Evolutionary conservation across 202 grass and related monocot genomes (phyloP), one percentile per base, ranked within the genome.

Genomic region (Hordeum pubiflorum): DNA sequence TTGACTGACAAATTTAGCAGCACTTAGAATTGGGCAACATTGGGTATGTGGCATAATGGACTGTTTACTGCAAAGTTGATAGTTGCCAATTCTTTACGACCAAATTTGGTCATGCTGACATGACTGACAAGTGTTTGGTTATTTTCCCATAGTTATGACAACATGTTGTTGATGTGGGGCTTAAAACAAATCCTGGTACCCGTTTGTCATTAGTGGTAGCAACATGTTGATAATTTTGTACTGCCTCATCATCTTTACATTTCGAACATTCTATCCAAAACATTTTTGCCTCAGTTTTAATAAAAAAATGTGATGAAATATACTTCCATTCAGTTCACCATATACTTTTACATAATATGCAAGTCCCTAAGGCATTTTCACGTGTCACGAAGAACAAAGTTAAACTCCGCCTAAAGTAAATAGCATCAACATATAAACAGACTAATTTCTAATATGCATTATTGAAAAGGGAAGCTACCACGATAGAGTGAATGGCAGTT

Each of bases 401-500:
- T 9, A 58, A 78, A 20, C 7, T 83, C 44, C 34, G 27, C 65
- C 36, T 46, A 78, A 54, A 73, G 23, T 46, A 58, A 24, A 78
- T 41, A 78, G 56, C 8, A 20, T 74, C 7, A 23, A 34, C 66
- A 43, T 73, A 67, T 18, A 39, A 12, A 73, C 1, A 33, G 29
- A 82, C 46, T 29, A 85, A 83, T 11, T 73, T 73, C 9, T 68
- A 24, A 22, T 69, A 11, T 85, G 74, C 39, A 72, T 46, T 74
- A 67, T 73, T 23, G 10, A 2, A 33, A 74, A 82, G 40, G 31
- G 61, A 83, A 66, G 59, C 44, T 94, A 98, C 95, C 95, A 98
- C 92, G 55, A 94, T 83, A 52, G 92, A 98, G 81, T 98, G 95
- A 54, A 94, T 78, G 76, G 92, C 95, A 86, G 95, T 82, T 69